These are phyloP conservation scores for Fragilariopsis cylindrus DNA, from an alignment of 108 stramenopile species.

Conservation along the genomic window DNA sequence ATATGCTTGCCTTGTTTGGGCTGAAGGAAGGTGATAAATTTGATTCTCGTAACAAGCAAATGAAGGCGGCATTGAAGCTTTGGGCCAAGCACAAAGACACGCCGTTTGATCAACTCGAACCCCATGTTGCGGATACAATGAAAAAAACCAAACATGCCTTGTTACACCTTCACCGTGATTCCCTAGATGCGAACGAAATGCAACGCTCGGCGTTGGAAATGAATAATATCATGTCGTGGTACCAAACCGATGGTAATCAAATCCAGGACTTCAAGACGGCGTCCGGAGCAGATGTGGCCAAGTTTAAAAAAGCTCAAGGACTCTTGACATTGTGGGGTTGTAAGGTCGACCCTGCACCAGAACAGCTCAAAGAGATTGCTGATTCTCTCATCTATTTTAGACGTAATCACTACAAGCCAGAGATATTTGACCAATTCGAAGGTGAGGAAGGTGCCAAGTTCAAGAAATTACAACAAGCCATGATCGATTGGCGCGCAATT, in stretches of 20 bases:
- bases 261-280: constrained; percentile 20
- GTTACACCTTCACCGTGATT: constrained; percentile 25
- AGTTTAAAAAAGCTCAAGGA: constrained; percentile 40
- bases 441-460: constrained; percentile 42
- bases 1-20: constrained; percentile 29
- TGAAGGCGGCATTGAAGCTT: constrained; percentile 27
- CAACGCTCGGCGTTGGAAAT: constrained; percentile 25
- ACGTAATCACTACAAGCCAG: constrained; percentile 37
- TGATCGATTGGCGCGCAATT: constrained; percentile 37
- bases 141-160: constrained; percentile 45
- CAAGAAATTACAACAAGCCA: constrained; percentile 38
- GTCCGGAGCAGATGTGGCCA: constrained; percentile 2
- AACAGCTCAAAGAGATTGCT: constrained; percentile 38
- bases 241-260: constrained; percentile 25
- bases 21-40: constrained; percentile 29
- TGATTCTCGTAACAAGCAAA: constrained; percentile 30
- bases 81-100: constrained; percentile 38
- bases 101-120: constrained; percentile 26
- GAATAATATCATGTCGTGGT: constrained; percentile 37
- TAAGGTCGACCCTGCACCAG: constrained; percentile 30
- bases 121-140: constrained; percentile 3
- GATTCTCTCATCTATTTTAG: constrained; percentile 41
- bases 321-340: constrained; percentile 36
- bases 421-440: constrained; percentile 36
- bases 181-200: constrained; percentile 20